Evolutionary conservation across 2,329 filamentous ascomycete species (phyloP).

Genomic region (Fusarium proliferatum): DNA sequence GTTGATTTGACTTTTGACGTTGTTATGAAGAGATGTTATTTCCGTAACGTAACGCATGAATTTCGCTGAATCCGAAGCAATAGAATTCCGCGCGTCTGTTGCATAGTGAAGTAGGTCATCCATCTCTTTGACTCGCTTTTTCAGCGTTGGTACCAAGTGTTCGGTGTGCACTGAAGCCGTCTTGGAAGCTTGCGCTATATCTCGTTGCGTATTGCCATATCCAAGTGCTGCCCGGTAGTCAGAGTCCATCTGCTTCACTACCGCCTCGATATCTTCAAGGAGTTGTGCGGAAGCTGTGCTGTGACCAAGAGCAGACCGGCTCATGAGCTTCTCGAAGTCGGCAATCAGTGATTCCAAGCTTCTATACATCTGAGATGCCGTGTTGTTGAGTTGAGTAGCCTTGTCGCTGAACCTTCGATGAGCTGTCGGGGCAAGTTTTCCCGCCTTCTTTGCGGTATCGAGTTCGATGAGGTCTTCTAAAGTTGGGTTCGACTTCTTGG

Average conservation of each 20-base stretch:
- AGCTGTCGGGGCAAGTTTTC: slow-evolving; percentile 69
- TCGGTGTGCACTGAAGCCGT: slow-evolving; percentile 73
- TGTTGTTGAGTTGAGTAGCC: slow-evolving; percentile 69
- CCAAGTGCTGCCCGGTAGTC: slow-evolving; percentile 83
- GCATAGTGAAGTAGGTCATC: slow-evolving; percentile 68
- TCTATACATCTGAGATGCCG: slow-evolving; percentile 68
- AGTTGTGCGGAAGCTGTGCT: slow-evolving; percentile 74
- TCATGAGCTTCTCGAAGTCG: slow-evolving; percentile 70
- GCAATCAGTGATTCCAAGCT: slow-evolving; percentile 71
- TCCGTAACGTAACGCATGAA: slow-evolving; percentile 86
- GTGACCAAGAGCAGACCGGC: slow-evolving; percentile 66
- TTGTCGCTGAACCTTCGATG: slow-evolving; percentile 70
- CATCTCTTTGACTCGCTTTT: slow-evolving; percentile 69
- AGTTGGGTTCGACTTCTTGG: slow-evolving; percentile 63
- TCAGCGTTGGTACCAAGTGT: slow-evolving; percentile 68
- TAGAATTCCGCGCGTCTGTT: slow-evolving; percentile 73
- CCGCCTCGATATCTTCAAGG: slow-evolving; percentile 84
- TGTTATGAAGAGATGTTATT: slow-evolving; percentile 80
- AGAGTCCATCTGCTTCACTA: slow-evolving; percentile 86
- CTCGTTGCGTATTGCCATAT: slow-evolving; percentile 72
- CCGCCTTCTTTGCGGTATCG: slow-evolving; percentile 78
- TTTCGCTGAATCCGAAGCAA: slow-evolving; percentile 72
- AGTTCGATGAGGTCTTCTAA: slow-evolving; percentile 82
- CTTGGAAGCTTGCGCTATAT: slow-evolving; percentile 71
- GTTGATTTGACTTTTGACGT: slow-evolving; percentile 77